These are phyloP conservation scores for Vicia sativa DNA, from an alignment of 306 rosid species.

Conservation along the genomic window DNA sequence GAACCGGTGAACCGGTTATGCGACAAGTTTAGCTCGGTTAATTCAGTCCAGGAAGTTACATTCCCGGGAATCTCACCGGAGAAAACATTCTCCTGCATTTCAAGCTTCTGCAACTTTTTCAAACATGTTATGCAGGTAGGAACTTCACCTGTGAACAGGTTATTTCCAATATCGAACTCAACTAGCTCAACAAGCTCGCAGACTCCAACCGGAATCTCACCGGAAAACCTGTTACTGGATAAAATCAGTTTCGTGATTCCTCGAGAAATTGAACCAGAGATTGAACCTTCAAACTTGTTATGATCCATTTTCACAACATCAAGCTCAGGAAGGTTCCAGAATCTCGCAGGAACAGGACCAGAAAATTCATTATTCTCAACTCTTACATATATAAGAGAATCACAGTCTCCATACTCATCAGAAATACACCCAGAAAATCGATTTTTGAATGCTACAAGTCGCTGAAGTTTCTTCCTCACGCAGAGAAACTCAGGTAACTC, in stretches of 20 bases:
- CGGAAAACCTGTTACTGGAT: conserved; percentile 57
- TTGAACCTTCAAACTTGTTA: conserved; percentile 59
- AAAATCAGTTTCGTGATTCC: conserved; percentile 42
- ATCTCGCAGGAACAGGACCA: conserved; percentile 53
- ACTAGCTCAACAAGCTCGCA: conserved; percentile 51
- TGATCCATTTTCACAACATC: conserved; percentile 40
- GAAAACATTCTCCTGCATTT: conserved; percentile 68
- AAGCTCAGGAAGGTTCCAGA: conserved; percentile 65
- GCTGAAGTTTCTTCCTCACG: conserved; percentile 46
- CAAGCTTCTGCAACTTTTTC: conserved; percentile 58
- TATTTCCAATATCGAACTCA: conserved; percentile 51
- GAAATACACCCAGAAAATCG: conserved; percentile 62
- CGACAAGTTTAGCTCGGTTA: conserved; percentile 67
- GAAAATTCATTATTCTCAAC: conserved; percentile 57
- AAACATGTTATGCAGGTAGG: conserved; percentile 65
- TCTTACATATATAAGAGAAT: conserved; percentile 61
- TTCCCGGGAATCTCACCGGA: conserved; percentile 56
- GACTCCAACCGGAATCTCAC: conserved; percentile 50
- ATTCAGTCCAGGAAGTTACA: conserved; percentile 55
- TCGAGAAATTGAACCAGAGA: conserved; percentile 47
- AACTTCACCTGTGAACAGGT: conserved; percentile 57
- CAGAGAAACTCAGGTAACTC: conserved; percentile 68
- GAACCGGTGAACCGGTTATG: conserved; percentile 55
- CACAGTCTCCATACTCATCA: conserved; percentile 47
- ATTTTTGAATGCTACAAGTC: conserved; percentile 54